These are phyloP conservation scores for Podochytrium sp. DNA, from an alignment of 192 early-diverging fungal genomes.

Conservation along the genomic window DNA sequence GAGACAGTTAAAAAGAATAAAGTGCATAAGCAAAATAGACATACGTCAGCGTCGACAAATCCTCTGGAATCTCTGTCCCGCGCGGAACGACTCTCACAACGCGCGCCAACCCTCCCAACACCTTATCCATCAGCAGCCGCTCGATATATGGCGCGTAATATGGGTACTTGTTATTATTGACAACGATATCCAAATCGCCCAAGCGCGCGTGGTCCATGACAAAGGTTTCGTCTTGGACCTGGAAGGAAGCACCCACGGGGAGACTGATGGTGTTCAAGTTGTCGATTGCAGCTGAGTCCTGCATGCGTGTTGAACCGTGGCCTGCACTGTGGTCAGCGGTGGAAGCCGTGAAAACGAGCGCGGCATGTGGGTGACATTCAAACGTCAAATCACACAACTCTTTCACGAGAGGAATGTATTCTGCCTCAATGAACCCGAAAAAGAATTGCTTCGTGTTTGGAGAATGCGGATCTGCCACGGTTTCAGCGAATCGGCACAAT, in stretches of 20 bases:
- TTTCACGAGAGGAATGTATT: conserved; percentile 5
- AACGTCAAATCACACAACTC: background rate
- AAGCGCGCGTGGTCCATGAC: background rate
- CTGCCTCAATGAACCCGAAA: background rate
- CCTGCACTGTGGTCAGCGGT: too few relatives aligned
- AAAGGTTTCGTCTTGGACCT: background rate
- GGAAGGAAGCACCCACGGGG: background rate
- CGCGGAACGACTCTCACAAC: background rate
- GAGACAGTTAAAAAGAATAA: background rate
- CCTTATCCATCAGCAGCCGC: background rate
- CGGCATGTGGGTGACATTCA: background rate
- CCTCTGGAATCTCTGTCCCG: background rate
- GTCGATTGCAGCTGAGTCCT: background rate
- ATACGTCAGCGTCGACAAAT: background rate
- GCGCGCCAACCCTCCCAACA: background rate
- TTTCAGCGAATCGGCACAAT: background rate
- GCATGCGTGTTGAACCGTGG: too few relatives aligned
- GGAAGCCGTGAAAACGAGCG: conserved; percentile 6
- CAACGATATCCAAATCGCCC: background rate
- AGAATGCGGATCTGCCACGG: background rate
- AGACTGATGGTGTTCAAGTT: background rate
- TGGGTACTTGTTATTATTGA: conserved; percentile 8
- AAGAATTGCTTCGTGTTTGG: background rate
- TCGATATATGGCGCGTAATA: conserved; percentile 7
- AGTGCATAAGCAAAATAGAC: too few relatives aligned